A percentile compares a stretch with the other conserved stretches of the same genome.
Conservation (phyloP, 305 asterid species). For the Fraxinus ornus region DNA sequence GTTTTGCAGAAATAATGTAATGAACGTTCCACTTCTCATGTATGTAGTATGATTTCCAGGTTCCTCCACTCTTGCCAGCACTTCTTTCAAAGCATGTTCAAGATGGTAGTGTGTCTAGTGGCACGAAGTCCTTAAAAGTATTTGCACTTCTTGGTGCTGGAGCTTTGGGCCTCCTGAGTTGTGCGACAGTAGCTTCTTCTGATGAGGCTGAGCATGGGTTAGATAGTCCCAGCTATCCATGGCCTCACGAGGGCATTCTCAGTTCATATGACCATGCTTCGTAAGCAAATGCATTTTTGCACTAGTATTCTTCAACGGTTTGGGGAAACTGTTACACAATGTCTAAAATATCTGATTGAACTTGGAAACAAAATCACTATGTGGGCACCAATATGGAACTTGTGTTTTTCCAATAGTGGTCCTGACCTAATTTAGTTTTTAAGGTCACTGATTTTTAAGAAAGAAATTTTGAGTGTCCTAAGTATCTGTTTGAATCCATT, state of each 20-base stretch:
- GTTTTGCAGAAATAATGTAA: background rate
- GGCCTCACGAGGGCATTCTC: conserved; percentile 88
- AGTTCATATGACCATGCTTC: conserved; percentile 85
- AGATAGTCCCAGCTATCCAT: conserved; percentile 68
- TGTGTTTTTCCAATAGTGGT: background rate
- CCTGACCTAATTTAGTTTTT: background rate
- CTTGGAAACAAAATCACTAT: background rate
- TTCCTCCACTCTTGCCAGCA: conserved; percentile 40
- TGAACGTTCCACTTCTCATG: conserved; percentile 1
- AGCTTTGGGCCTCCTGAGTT: conserved; percentile 62
- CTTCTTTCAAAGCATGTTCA: conserved; percentile 46
- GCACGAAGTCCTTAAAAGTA: conserved; percentile 46
- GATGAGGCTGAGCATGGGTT: conserved; percentile 94
- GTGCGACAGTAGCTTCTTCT: conserved; percentile 54
- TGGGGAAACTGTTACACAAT: background rate
- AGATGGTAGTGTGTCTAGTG: conserved; percentile 41
- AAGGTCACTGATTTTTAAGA: background rate
- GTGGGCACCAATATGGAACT: background rate
- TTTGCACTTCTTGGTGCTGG: conserved; percentile 69
- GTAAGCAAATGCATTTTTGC: conserved; percentile 42
- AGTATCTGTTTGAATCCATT: background rate
- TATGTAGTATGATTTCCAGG: conserved; percentile 38
- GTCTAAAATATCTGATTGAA: background rate
- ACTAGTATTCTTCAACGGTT: background rate
- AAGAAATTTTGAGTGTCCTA: background rate